Percentiles rank a stretch among this genome's conserved stretches.
These are phyloP conservation scores for Botrytis medusae DNA, from an alignment of 2,329 filamentous ascomycete species.

Conservation along the genomic window DNA sequence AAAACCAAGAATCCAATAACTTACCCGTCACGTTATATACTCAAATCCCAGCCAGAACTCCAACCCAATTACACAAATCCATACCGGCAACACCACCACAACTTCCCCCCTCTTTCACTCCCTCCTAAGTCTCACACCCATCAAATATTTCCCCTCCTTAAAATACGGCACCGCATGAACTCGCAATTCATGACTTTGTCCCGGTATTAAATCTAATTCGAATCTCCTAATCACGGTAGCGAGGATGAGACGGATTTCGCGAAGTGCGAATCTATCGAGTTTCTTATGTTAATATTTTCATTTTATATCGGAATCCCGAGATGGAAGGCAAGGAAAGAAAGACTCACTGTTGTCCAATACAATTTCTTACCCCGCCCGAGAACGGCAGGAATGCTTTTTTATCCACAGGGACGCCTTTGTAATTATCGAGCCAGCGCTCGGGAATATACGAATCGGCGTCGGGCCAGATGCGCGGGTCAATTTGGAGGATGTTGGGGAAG, in stretches of 20 bases:
- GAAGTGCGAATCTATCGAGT: conserved; percentile 18
- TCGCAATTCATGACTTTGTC: conserved; percentile 29
- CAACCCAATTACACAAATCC: background rate
- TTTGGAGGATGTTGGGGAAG: background rate
- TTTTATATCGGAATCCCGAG: background rate
- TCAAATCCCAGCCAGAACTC: background rate
- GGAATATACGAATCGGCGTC: conserved; percentile 28
- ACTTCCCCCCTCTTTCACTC: background rate
- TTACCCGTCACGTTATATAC: background rate
- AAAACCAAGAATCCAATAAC: background rate
- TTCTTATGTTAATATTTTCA: background rate
- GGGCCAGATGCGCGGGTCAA: conserved; percentile 28
- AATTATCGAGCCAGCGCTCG: conserved; percentile 29
- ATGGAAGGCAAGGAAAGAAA: no score
- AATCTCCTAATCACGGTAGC: conserved; percentile 27
- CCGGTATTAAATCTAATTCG: conserved; percentile 27
- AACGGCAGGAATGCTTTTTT: conserved; percentile 28
- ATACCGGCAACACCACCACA: conserved; percentile 24
- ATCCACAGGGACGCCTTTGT: conserved; percentile 16
- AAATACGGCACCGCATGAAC: conserved; percentile 31
- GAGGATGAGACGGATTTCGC: conserved; percentile 35
- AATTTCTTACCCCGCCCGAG: conserved; percentile 6
- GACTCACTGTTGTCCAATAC: conserved; percentile 13
- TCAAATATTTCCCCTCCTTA: conserved; percentile 31
- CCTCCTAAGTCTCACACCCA: conserved; percentile 21